A percentile compares a stretch with the other conserved stretches of the same genome.
These are phyloP conservation scores for Abrus pulchellus DNA, from an alignment of 306 rosid genomes.

Conservation along the genomic window DNA sequence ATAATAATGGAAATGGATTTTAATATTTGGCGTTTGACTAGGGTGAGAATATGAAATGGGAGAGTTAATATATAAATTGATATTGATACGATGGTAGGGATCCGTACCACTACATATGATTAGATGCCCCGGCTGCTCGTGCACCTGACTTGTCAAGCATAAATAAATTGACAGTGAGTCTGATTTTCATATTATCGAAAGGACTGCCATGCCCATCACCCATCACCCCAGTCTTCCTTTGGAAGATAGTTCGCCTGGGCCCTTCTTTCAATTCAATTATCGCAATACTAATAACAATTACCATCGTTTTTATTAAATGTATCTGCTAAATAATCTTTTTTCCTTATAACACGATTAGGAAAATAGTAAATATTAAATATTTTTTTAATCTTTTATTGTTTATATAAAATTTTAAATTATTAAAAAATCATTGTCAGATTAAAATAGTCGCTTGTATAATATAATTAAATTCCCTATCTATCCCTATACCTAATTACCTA, in stretches of 20 bases:
- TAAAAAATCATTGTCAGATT: no score
- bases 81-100: constrained; percentile 22
- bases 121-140: constrained; percentile 54
- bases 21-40: constrained; percentile 21
- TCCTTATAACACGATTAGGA: no score
- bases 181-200: neutral
- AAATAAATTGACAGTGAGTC: constrained; percentile 36
- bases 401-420: no score
- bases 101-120: constrained; percentile 57
- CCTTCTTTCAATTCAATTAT: constrained; percentile 12
- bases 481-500: no score
- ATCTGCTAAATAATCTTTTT: no score
- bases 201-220: constrained; percentile 2
- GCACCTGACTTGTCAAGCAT: constrained; percentile 59
- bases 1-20: no score
- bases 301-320: no score
- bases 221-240: constrained; percentile 12
- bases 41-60: neutral
- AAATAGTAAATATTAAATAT: no score
- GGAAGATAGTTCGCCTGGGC: constrained; percentile 18
- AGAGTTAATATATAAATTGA: neutral
- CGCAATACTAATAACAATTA: no score
- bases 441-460: no score
- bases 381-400: no score
- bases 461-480: no score